Evolutionary conservation across 2,329 filamentous ascomycete species (phyloP).

Genomic region (Stagonosporopsis chrysanthemi): DNA sequence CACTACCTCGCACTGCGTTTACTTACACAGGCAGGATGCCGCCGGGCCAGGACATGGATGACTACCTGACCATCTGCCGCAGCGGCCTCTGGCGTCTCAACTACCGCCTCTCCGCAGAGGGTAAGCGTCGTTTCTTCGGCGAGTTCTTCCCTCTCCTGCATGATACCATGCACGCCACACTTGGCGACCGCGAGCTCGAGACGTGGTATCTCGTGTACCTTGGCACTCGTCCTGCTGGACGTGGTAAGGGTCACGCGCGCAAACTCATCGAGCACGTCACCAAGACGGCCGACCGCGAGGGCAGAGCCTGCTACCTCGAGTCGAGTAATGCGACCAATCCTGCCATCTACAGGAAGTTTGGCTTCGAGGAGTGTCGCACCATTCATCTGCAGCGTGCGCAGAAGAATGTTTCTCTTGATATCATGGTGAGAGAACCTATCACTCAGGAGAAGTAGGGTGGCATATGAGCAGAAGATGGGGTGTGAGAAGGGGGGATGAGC

Average conservation of each 20-base stretch:
- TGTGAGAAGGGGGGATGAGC: constrained; percentile 10
- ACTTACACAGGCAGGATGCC: constrained; percentile 66
- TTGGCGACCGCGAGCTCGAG: constrained; percentile 71
- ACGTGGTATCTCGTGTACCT: constrained; percentile 87
- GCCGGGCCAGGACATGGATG: constrained; percentile 76
- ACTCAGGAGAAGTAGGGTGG: constrained; percentile 29
- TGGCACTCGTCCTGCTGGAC: constrained; percentile 74
- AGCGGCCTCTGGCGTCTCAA: constrained; percentile 80
- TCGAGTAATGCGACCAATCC: constrained; percentile 74
- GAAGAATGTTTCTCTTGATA: constrained; percentile 70
- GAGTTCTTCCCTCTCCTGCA: constrained; percentile 80
- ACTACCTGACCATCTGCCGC: constrained; percentile 73
- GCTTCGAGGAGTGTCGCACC: constrained; percentile 71
- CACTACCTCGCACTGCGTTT: background rate
- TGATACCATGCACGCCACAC: constrained; percentile 72
- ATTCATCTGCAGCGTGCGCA: constrained; percentile 68
- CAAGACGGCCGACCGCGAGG: constrained; percentile 69
- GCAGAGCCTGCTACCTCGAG: constrained; percentile 77
- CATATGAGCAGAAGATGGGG: constrained; percentile 11
- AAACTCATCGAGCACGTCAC: constrained; percentile 76
- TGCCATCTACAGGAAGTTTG: constrained; percentile 76
- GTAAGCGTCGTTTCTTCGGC: constrained; percentile 75
- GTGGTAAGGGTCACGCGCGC: constrained; percentile 75
- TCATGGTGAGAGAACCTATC: constrained; percentile 80
- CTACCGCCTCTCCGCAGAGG: constrained; percentile 76